Percentiles rank a stretch among this genome's conserved stretches.
These are phyloP conservation scores for Saitozyma sp. DNA, from an alignment of 768 basidiomycete genomes.

Conservation along the genomic window DNA sequence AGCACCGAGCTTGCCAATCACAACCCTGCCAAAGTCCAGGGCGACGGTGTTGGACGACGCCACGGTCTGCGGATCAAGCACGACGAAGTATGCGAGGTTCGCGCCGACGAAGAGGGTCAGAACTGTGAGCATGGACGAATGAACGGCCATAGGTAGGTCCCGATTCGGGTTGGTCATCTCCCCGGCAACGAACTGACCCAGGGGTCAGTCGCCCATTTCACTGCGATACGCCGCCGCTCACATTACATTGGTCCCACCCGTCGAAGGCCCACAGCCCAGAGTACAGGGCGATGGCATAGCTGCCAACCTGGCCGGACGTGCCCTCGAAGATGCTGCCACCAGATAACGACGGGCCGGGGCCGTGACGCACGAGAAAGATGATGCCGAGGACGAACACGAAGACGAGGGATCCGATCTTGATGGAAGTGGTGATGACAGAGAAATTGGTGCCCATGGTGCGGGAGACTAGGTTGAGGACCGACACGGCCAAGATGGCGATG, in stretches of 20 bases:
- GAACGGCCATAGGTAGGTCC: conserved; percentile 85
- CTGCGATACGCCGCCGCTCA: conserved; percentile 14
- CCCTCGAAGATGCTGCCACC: conserved; percentile 66
- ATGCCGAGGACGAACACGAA: conserved; percentile 76
- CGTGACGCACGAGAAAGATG: conserved; percentile 55
- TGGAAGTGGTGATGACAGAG: conserved; percentile 79
- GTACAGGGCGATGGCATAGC: conserved; percentile 58
- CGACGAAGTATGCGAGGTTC: conserved; percentile 88
- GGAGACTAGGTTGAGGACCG: conserved; percentile 74
- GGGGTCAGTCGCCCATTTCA: not conserved
- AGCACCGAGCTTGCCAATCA: conserved; percentile 85
- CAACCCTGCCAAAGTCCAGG: conserved; percentile 81
- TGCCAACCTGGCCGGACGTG: conserved; percentile 32
- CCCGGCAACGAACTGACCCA: conserved; percentile 69
- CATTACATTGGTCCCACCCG: conserved; percentile 79
- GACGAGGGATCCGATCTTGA: conserved; percentile 60
- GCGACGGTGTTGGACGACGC: conserved; percentile 53
- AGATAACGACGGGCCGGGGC: conserved; percentile 29
- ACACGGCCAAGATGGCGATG: conserved; percentile 69
- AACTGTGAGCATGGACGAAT: conserved; percentile 83
- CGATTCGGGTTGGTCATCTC: conserved; percentile 78
- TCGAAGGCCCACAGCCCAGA: conserved; percentile 93
- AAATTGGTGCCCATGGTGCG: conserved; percentile 75
- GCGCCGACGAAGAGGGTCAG: conserved; percentile 72
- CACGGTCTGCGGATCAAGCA: conserved; percentile 60